Base-by-base conservation (phyloP, 108 stramenopile species). In the Skeletonema marinoi region DNA sequence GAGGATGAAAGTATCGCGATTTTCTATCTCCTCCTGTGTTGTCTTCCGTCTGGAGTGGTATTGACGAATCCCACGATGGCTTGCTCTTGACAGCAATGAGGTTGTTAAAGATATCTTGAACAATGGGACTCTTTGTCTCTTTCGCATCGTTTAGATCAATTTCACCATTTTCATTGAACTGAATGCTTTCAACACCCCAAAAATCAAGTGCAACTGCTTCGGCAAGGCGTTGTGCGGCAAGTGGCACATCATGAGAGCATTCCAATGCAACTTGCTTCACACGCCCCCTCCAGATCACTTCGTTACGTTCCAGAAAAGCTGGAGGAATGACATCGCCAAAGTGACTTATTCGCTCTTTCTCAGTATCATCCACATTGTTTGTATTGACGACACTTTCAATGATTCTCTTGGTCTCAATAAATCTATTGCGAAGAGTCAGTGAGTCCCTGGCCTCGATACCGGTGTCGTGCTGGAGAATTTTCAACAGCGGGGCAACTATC, bases 91-190 rank as follows among this genome's bases (percentile, higher is more conserved):
- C 66, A 19, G 75, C 84, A 74, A 98, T 29, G 31, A 88, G 71
- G 68, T 98, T 98, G 73, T 98, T 96, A 82, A 94, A 88, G 13
- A 91, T 77, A 75, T 97, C 96, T 39, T 90, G 87, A 32, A 87
- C 66, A 60, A 87, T 51, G 6, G 83, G 78, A 16, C 33, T 79
- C 39, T 72, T 89, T n/a, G 67, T 83, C 46, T 60, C 71, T 38
- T 60, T 76, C 32, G 87, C 65, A 16, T 42, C 44, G 3, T 63
- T 75, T 25, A 79, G 50, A 58, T 81, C 71, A 56, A 83, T 64
- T 25, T 59, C 59, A 16, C 75, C 70, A 50, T 77, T 46, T 41
- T 68, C 48, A 31, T 70, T 44, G 41, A 44, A 74, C 17, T 32
- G 11, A n/a, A 74, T 60, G 1, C 13, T 33, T 16, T 75, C 68